Evolutionary conservation across 1,139 yeast genomes (phyloP), one percentile per base, ranked within the genome.

Genomic region (Debaryomyces nepalensis): DNA sequence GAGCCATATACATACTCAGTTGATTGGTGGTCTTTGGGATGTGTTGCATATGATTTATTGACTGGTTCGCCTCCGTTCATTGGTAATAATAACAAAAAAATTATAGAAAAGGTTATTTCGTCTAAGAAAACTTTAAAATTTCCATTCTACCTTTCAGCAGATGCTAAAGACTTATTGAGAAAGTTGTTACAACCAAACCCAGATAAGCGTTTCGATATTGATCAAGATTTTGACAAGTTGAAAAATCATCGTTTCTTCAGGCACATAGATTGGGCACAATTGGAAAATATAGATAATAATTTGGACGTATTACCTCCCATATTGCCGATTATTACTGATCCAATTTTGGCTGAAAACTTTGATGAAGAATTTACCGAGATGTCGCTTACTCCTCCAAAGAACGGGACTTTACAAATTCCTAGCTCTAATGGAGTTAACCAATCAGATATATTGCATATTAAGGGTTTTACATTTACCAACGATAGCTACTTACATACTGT

Each of bases 11-110:
- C 90, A 50, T 84, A 79, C 50, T 77, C 83, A 7, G 97, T 95
- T 8, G 99, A 93, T 60, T 93, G 97, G 96, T 93, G 98, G 95
- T 89, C 97, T 0, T 70, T 93, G 22, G 98, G 99, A 0, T 89
- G 97, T 51, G 88, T 93, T 5, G 77, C 89, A 22, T 89, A 73
- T 60, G 98, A 93, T 62, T 75, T 93, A 70, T 70, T 93, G 32
- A 87, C 96, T 0, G 98, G 99, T 0, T 77, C 84, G 37, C 98
- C 99, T 1, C 99, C 99, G 2, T 91, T 89, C 61, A 87, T 96
- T 0, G 99, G 98, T 2, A 84, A 81, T 48, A 89, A 87, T 57
- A 87, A 87, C 58, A 87, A 87, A 59, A 80, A 81, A 42, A 89
- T 93, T 37, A 75, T 85, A 56, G 91, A 88, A 50, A 90, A 88